A percentile compares a stretch with the other conserved stretches of the same genome.
phyloP scores from a whole-genome alignment of 768 basidiomycete genomes.

The Lactifluus subvellereus region DNA sequence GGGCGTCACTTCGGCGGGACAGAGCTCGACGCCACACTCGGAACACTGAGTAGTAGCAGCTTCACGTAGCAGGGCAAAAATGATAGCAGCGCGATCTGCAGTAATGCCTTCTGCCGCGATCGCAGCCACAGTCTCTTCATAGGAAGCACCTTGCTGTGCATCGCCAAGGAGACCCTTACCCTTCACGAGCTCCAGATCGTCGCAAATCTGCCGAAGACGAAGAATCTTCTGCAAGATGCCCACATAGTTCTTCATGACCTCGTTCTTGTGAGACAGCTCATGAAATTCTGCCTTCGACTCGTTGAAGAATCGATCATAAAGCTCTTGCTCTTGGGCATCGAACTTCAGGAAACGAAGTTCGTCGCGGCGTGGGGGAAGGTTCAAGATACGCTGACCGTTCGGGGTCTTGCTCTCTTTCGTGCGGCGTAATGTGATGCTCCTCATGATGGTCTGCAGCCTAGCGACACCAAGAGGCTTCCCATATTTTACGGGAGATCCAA shows the following conservation, averaged over 20 bases:
- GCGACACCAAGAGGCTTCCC: constrained; percentile 85
- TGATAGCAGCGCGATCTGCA: constrained; percentile 64
- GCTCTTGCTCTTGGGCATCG: constrained; percentile 69
- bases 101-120: constrained; percentile 79
- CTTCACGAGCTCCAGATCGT: constrained; percentile 86
- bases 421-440: constrained; percentile 90
- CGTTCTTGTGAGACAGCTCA: constrained; percentile 79
- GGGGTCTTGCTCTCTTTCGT: constrained; percentile 85
- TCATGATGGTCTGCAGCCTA: constrained; percentile 95
- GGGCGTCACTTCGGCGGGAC: constrained; percentile 37
- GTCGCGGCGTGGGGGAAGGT: constrained; percentile 87
- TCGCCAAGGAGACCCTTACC: constrained; percentile 51
- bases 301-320: constrained; percentile 85
- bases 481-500: constrained; percentile 89
- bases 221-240: constrained; percentile 95
- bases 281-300: constrained; percentile 92
- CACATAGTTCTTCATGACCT: constrained; percentile 98
- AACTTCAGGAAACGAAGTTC: constrained; percentile 83
- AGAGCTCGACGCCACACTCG: constrained; percentile 79
- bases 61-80: constrained; percentile 81
- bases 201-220: constrained; percentile 95
- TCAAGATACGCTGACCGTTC: constrained; percentile 79
- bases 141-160: constrained; percentile 45
- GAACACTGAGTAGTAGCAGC: constrained; percentile 84
- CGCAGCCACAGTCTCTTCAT: constrained; percentile 72